Percentiles rank a stretch among this genome's conserved stretches.
Conservation (phyloP, 768 basidiomycete species). For the Calocera viscosa region DNA sequence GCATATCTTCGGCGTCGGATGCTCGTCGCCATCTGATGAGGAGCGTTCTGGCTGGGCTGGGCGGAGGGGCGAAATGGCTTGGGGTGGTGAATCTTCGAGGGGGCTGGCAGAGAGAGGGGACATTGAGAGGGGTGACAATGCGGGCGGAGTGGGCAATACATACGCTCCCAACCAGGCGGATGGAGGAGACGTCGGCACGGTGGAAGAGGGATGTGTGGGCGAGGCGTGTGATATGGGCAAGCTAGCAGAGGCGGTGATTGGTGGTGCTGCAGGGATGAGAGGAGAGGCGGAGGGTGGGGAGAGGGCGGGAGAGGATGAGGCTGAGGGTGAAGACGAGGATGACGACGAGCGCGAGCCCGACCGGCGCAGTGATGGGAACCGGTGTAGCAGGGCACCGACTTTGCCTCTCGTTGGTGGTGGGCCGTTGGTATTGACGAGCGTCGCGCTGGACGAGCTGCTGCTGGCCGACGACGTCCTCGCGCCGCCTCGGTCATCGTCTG, state of each 20-base stretch:
- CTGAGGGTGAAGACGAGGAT: not conserved
- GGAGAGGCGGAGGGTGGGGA: not conserved
- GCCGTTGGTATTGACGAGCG: not conserved
- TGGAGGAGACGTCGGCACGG: constrained; percentile 7
- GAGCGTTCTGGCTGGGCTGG: too few species aligned
- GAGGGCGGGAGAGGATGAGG: not conserved
- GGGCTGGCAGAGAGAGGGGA: not conserved
- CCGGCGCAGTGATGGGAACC: not conserved
- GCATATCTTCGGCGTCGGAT: not conserved
- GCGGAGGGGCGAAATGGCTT: not conserved
- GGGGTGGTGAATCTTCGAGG: not conserved
- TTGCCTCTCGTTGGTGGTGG: not conserved
- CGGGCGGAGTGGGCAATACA: not conserved
- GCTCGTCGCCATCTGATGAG: not conserved
- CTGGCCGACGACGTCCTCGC: not conserved
- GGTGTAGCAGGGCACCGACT: not conserved
- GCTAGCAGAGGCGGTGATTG: not conserved
- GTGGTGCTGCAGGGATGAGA: not conserved
- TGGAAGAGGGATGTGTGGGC: not conserved
- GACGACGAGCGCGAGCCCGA: not conserved
- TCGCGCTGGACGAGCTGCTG: not conserved
- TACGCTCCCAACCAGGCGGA: constrained; percentile 1
- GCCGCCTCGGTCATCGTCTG: not conserved
- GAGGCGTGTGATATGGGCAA: not conserved
- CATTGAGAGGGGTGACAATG: not conserved